A percentile compares a stretch with the other conserved stretches of the same genome.
Evolutionary conservation across 202 grass and related monocot genomes (phyloP).

Genomic region (Saccharum hybrid): DNA sequence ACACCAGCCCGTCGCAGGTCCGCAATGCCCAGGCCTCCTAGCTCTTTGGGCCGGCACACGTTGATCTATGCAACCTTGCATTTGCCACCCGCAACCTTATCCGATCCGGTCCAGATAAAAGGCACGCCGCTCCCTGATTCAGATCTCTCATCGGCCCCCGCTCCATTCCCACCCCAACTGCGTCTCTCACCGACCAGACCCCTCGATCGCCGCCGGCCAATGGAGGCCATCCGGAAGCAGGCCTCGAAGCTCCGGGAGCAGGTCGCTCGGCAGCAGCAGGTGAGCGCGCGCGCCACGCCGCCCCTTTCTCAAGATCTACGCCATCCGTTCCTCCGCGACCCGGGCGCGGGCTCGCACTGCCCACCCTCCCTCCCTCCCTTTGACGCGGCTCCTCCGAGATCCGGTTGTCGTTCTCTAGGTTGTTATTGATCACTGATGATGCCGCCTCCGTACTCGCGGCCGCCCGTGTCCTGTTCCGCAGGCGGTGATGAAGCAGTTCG

Average conservation of each 20-base stretch:
- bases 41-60: too few species aligned
- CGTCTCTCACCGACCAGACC: not conserved
- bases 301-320: slow-evolving; percentile 1
- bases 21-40: too few species aligned
- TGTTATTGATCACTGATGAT: slow-evolving; percentile 7
- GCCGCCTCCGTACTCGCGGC: not conserved
- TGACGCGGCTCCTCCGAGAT: not conserved
- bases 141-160: slow-evolving; percentile 52
- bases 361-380: not conserved
- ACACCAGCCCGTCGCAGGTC: too few species aligned
- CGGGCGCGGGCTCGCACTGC: not conserved
- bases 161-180: slow-evolving; percentile 3
- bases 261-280: slow-evolving; percentile 96
- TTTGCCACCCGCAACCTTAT: too few species aligned
- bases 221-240: slow-evolving; percentile 97
- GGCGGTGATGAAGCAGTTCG: slow-evolving; percentile 97
- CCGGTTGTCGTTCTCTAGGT: not conserved
- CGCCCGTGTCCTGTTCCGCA: slow-evolving; percentile 18
- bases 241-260: slow-evolving; percentile 94
- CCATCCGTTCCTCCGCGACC: slow-evolving; percentile 13
- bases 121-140: slow-evolving; percentile 50
- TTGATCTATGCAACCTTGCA: too few species aligned
- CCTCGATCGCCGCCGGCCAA: slow-evolving; percentile 36
- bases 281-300: slow-evolving; percentile 20
- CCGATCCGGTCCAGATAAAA: too few species aligned